Base-by-base conservation (phyloP, 2,329 filamentous ascomycete genomes). In the Nectriaceae sp. region DNA sequence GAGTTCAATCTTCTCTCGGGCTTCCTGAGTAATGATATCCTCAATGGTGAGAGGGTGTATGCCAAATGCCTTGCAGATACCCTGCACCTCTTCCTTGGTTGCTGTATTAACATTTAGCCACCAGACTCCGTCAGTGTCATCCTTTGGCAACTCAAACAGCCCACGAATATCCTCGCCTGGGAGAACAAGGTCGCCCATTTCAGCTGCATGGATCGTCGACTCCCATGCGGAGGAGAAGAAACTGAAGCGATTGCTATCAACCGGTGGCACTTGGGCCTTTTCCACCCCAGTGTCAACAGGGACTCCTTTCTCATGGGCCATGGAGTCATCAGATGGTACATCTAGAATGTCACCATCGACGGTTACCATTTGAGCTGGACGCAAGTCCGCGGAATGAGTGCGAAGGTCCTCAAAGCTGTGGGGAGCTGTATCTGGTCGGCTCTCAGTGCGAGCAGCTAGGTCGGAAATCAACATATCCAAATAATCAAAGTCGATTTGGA, bases 161-260 rank as follows among this genome's bases (percentile, higher is more conserved):
- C 91, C 90, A 24, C 90, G 87, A 61, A 97, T 88, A 49, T 88
- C 88, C 67, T 97, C 94, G 8, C 91, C 93, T 2, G 92, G 91
- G 48, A 96, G 84, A 4, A 97, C 82, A 8, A 97, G 80, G 60
- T 92, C 93, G 18, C 90, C 90, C 54, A 99, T 82, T 60, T 96
- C 90, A 1, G 89, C 82, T 15, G 93, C 90, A 65, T 97, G 92
- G 52, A 97, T 90, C 1, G 92, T 96, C 42, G 90, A 92, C 65
- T 97, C 92, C 70, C 90, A 88, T 46, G 94, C 90, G 1, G 94
- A 97, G 0, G 92, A 97, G 71, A 99, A 99, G 73, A 97, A 97
- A 54, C 92, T 94, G 75, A 96, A 97, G 4, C 93, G 84, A 65
- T 92, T 94, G 24, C 83, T 79, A 49, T 90, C 85, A 40, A 78